These are phyloP conservation scores for Xylaria sp. DNA, from an alignment of 2,329 filamentous ascomycete species.

Conservation along the genomic window DNA sequence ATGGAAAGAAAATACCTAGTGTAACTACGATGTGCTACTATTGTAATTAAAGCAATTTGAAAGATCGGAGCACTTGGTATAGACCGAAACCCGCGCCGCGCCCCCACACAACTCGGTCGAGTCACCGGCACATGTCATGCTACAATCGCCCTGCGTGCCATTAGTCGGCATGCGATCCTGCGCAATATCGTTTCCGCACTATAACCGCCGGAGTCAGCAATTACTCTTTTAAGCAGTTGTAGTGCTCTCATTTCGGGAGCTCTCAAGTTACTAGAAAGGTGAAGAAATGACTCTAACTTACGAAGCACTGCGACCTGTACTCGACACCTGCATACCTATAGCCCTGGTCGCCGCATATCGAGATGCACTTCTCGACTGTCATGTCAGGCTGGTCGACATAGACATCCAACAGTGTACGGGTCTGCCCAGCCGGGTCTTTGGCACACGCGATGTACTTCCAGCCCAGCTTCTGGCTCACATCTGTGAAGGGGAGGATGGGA, in stretches of 20 bases:
- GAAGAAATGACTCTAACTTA: too few relatives aligned
- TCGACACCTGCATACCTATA: slow-evolving; percentile 45
- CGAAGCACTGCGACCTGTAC: slow-evolving; percentile 44
- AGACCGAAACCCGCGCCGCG: slow-evolving; percentile 50
- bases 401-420: slow-evolving; percentile 45
- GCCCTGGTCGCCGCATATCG: slow-evolving; percentile 36
- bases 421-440: slow-evolving; percentile 45
- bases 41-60: slow-evolving; percentile 42
- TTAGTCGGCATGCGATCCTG: slow-evolving; percentile 51
- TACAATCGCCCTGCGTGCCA: slow-evolving; percentile 57
- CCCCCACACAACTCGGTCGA: slow-evolving; percentile 53
- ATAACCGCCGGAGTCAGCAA: too few relatives aligned
- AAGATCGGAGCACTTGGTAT: slow-evolving; percentile 50
- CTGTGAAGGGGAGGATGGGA: slow-evolving; percentile 56
- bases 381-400: slow-evolving; percentile 39
- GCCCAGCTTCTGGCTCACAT: slow-evolving; percentile 55
- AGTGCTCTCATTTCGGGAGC: too few relatives aligned
- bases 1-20: too few relatives aligned
- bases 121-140: slow-evolving; percentile 55
- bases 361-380: slow-evolving; percentile 46
- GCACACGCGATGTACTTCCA: slow-evolving; percentile 67
- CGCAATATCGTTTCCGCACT: slow-evolving; percentile 46
- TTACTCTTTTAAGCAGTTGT: too few relatives aligned
- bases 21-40: not conserved
- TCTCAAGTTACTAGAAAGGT: too few relatives aligned